Percentiles rank a stretch among this genome's conserved stretches.
phyloP scores from a whole-genome alignment of 2,329 filamentous ascomycete genomes.

The Aschersonia sp. region DNA sequence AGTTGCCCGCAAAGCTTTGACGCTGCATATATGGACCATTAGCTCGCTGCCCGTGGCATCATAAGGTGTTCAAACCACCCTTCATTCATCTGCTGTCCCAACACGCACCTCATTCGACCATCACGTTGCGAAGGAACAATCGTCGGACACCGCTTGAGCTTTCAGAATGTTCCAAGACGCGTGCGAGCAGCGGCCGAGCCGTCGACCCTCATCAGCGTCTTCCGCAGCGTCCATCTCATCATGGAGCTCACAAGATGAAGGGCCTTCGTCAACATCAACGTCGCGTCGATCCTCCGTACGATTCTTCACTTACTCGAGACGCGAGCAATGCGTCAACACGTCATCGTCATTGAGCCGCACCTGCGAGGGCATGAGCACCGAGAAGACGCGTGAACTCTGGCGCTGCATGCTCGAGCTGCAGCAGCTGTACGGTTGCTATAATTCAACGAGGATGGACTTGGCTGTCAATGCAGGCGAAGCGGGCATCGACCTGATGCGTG shows the following conservation, averaged over 20 bases:
- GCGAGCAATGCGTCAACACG: slow-evolving; percentile 3
- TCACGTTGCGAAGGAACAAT: background rate
- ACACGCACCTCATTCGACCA: background rate
- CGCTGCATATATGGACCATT: background rate
- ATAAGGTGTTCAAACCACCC: background rate
- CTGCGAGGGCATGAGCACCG: slow-evolving; percentile 16
- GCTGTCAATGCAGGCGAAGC: slow-evolving; percentile 26
- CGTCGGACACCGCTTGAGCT: background rate
- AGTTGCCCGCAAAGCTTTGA: background rate
- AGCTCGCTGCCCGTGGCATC: background rate
- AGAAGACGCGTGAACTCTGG: slow-evolving; percentile 29
- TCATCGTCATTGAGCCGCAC: slow-evolving; percentile 12
- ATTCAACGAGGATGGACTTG: slow-evolving; percentile 31
- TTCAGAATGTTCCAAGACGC: background rate
- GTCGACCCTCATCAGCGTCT: background rate
- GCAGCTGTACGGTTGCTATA: slow-evolving; percentile 31
- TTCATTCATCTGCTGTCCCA: background rate
- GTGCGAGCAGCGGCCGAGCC: background rate
- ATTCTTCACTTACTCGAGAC: slow-evolving; percentile 2
- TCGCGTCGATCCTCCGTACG: slow-evolving; percentile 11
- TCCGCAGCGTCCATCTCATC: slow-evolving; percentile 2
- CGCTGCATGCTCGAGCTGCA: slow-evolving; percentile 33
- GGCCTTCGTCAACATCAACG: slow-evolving; percentile 5
- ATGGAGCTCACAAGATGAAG: background rate
- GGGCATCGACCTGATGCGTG: slow-evolving; percentile 28